Percentiles rank a stretch among this genome's conserved stretches.
Conservation (phyloP, 2,329 filamentous ascomycete species). For the Sclerotinia nivalis region DNA sequence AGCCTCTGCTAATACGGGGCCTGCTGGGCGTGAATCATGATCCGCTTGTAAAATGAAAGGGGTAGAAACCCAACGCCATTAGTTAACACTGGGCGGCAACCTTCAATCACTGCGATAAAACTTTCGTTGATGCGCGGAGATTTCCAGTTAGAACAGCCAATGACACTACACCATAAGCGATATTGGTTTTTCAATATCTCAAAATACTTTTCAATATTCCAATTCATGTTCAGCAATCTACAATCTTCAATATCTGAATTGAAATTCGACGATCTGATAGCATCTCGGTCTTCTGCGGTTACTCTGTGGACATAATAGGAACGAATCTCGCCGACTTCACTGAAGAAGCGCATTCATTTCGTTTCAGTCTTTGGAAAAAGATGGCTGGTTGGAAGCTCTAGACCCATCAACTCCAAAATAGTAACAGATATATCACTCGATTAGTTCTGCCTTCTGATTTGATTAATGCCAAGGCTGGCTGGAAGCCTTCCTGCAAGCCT, state of each 20-base stretch:
- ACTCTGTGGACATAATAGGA: not conserved
- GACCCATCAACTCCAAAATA: constrained; percentile 1
- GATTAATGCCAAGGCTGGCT: constrained; percentile 6
- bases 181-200: not conserved
- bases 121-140: not conserved
- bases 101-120: not conserved
- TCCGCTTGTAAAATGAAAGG: constrained; percentile 8
- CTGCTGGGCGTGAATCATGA: constrained; percentile 3
- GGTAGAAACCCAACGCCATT: not conserved
- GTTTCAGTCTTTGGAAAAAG: not conserved
- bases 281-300: not conserved
- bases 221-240: not conserved
- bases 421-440: constrained; percentile 11
- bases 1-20: not conserved
- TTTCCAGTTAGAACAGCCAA: not conserved
- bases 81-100: not conserved
- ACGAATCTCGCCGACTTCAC: not conserved
- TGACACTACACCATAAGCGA: not conserved
- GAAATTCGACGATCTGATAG: not conserved
- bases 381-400: not conserved
- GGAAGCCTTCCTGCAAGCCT: constrained; percentile 11
- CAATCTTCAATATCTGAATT: not conserved
- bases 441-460: constrained; percentile 5
- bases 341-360: not conserved
- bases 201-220: not conserved